A percentile compares a stretch with the other conserved stretches of the same genome.
Evolutionary conservation across 306 rosid genomes (phyloP).

Genomic region (Prunus armeniaca): DNA sequence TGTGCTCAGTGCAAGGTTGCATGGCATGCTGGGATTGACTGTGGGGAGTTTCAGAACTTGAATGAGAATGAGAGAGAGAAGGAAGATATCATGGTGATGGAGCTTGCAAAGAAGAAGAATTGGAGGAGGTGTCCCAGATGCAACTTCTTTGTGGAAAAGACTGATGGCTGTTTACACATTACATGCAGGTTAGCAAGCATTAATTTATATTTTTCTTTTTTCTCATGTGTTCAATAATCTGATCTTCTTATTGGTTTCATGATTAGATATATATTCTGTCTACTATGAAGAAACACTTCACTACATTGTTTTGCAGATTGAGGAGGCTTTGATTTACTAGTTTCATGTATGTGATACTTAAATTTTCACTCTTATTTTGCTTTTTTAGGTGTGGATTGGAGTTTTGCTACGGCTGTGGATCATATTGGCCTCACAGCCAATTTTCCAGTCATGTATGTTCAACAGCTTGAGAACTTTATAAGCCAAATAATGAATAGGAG

Average conservation of each 20-base stretch:
- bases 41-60: slow-evolving; percentile 36
- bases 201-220: not conserved
- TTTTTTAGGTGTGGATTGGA: slow-evolving; percentile 39
- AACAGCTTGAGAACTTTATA: not conserved
- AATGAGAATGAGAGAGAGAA: slow-evolving; percentile 17
- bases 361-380: not conserved
- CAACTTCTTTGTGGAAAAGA: slow-evolving; percentile 48
- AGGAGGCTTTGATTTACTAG: no score
- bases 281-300: no score
- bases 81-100: slow-evolving; percentile 49
- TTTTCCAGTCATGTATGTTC: slow-evolving; percentile 12
- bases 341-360: no score
- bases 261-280: no score
- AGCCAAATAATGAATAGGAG: no score
- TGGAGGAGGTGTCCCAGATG: slow-evolving; percentile 63
- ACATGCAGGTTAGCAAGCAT: slow-evolving; percentile 41
- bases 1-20: slow-evolving; percentile 57
- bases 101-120: slow-evolving; percentile 33
- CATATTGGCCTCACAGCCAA: slow-evolving; percentile 11
- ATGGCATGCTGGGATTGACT: slow-evolving; percentile 55
- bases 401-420: slow-evolving; percentile 49
- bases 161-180: slow-evolving; percentile 42
- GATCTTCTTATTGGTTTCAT: not conserved
- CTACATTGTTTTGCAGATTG: no score
- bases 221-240: not conserved